Evolutionary conservation across 2,329 filamentous ascomycete species (phyloP), one percentile per base, ranked within the genome.

Genomic region (Plenodomus lindquistii): DNA sequence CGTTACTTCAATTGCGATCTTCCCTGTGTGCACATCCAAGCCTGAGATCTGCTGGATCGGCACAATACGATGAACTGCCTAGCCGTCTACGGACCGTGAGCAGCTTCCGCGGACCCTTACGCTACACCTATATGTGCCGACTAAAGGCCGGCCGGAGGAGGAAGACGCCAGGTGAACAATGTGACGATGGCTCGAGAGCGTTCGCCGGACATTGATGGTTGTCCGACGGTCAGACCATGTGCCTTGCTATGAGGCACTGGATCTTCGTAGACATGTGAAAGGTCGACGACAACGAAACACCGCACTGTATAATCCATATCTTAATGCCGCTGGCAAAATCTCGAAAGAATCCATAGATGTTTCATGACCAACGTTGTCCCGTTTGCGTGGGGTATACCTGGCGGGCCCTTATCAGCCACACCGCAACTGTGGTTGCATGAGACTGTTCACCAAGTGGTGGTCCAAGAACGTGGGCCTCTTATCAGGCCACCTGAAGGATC

Each of bases 381-480:
- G 31, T 9, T 17, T n/a, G 16, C 34, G 27, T 42, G 34, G 22
- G 27, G 11, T 31, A 13, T 13, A 31, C 27, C 27, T 15, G 11
- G 4, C 10, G 11, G 11, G 11, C 11, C 27, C 11, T 31, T 31
- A 31, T 31, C 27, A 31, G 11, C 11, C 27, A 8, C 27, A 8
- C 11, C 27, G 27, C 27, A 31, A 11, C 27, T 31, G 27, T 31
- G 27, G 27, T 31, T 31, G 27, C 27, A 31, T 31, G 4, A 31
- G 6, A 15, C 27, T 4, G 6, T 31, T 13, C 6, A 11, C 6
- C 6, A 31, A 31, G 46, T 62, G 57, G 57, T 56, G 56, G 54
- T 66, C 61, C 60, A 48, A 44, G 38, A 50, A 49, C 46, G 43
- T 44, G 42, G 45, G 54, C 47, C 49, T 54, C 51, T 49, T 48